These are phyloP conservation scores for Brassica napus DNA, from an alignment of 345 rosid species.

Conservation along the genomic window DNA sequence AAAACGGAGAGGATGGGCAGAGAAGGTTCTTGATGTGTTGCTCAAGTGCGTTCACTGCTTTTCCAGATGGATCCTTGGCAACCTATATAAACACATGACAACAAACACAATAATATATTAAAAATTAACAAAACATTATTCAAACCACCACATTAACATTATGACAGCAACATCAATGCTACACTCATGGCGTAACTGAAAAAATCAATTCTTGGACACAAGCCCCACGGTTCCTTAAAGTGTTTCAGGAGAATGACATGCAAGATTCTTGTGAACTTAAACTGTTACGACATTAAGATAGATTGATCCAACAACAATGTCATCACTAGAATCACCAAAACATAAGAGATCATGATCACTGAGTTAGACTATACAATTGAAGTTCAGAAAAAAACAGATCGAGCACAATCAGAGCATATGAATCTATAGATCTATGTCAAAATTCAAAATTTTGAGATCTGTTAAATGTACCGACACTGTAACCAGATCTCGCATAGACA, in stretches of 20 bases:
- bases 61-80: constrained; percentile 84
- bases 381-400: constrained; percentile 26
- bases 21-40: constrained; percentile 88
- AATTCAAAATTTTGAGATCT: constrained; percentile 11
- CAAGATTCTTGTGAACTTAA: constrained; percentile 30
- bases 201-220: constrained; percentile 6
- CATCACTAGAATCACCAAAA: not conserved
- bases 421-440: constrained; percentile 24
- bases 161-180: constrained; percentile 32
- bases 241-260: constrained; percentile 30
- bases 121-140: not conserved
- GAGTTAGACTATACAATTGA: not conserved
- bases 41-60: constrained; percentile 82
- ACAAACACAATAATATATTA: not conserved
- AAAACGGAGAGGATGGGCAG: constrained; percentile 72
- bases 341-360: not conserved
- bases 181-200: constrained; percentile 32
- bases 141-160: constrained; percentile 18
- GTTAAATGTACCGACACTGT: not conserved
- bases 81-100: constrained; percentile 55
- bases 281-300: constrained; percentile 12
- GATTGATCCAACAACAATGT: not conserved
- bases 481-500: constrained; percentile 8
- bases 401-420: not conserved
- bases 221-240: not conserved